Conservation (phyloP, 2,329 filamentous ascomycete genomes). For the Fusarium siculi region DNA sequence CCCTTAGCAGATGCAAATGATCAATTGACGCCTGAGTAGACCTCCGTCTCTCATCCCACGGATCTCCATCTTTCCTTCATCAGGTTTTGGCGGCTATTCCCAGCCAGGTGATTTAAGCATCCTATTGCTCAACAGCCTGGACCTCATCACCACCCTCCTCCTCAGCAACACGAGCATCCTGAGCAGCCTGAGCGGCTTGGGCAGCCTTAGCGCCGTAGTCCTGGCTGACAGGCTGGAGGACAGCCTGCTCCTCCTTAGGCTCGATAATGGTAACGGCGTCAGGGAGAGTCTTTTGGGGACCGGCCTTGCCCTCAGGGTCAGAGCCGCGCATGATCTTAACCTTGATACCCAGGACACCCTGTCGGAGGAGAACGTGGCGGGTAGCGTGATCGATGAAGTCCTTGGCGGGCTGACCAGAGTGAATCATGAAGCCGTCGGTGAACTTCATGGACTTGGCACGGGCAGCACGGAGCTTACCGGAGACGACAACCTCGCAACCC, state of each 20-base stretch:
- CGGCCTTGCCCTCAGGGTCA: slow-evolving; percentile 98
- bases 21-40: slow-evolving; percentile 56
- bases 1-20: slow-evolving; percentile 55
- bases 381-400: slow-evolving; percentile 99
- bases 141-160: slow-evolving; percentile 68
- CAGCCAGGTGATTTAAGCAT: slow-evolving; percentile 33
- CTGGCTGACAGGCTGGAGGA: slow-evolving; percentile 95
- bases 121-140: slow-evolving; percentile 57
- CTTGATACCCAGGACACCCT: slow-evolving; percentile 99
- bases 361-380: slow-evolving; percentile 98
- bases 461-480: slow-evolving; percentile 97
- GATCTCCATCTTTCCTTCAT: slow-evolving; percentile 40
- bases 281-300: slow-evolving; percentile 95
- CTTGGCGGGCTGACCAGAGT: slow-evolving; percentile 99
- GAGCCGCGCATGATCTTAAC: slow-evolving; percentile 99
- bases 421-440: slow-evolving; percentile 99
- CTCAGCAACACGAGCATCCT: slow-evolving; percentile 68
- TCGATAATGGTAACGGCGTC: slow-evolving; percentile 99
- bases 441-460: slow-evolving; percentile 99
- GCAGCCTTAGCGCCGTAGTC: slow-evolving; percentile 97
- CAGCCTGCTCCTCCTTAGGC: slow-evolving; percentile 98
- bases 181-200: slow-evolving; percentile 70
- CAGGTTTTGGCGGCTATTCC: slow-evolving; percentile 41
- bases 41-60: slow-evolving; percentile 48
- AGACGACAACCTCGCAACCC: slow-evolving; percentile 99